Percentiles rank a stretch among this genome's conserved stretches.
These are phyloP conservation scores for Saccharomycopsis amapae DNA, from an alignment of 805 yeast species.

Conservation along the genomic window DNA sequence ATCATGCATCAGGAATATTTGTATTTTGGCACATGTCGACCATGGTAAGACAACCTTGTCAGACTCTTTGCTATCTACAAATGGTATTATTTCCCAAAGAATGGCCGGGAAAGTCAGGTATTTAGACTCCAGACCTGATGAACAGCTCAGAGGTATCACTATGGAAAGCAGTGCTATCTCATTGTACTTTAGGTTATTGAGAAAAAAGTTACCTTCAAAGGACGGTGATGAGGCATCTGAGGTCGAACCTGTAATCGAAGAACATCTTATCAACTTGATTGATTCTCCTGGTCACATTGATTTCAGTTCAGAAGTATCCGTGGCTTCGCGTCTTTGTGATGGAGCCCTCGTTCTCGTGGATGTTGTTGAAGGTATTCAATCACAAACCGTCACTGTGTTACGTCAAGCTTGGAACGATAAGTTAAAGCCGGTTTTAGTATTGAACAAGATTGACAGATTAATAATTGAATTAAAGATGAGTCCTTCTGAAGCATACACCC, in stretches of 20 bases:
- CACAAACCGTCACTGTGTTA: slow-evolving; percentile 91
- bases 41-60: slow-evolving; percentile 96
- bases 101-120: slow-evolving; percentile 94
- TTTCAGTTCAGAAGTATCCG: slow-evolving; percentile 91
- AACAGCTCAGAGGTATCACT: slow-evolving; percentile 91
- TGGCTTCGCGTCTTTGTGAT: slow-evolving; percentile 93
- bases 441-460: slow-evolving; percentile 87
- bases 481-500: slow-evolving; percentile 79
- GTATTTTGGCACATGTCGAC: slow-evolving; percentile 96
- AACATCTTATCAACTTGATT: slow-evolving; percentile 81
- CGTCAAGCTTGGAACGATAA: slow-evolving; percentile 95
- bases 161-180: slow-evolving; percentile 97
- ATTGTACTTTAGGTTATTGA: slow-evolving; percentile 71
- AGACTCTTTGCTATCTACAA: slow-evolving; percentile 87
- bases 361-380: slow-evolving; percentile 97
- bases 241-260: slow-evolving; percentile 43
- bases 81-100: slow-evolving; percentile 91
- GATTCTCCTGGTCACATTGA: slow-evolving; percentile 99
- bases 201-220: slow-evolving; percentile 32
- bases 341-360: slow-evolving; percentile 95
- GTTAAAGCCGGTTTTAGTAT: slow-evolving; percentile 76
- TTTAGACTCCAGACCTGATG: slow-evolving; percentile 91
- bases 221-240: slow-evolving; percentile 41
- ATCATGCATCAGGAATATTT: slow-evolving; percentile 71
- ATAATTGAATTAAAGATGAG: slow-evolving; percentile 74